Conservation (phyloP, 2,329 filamentous ascomycete genomes). For the Fusarium illudens region DNA sequence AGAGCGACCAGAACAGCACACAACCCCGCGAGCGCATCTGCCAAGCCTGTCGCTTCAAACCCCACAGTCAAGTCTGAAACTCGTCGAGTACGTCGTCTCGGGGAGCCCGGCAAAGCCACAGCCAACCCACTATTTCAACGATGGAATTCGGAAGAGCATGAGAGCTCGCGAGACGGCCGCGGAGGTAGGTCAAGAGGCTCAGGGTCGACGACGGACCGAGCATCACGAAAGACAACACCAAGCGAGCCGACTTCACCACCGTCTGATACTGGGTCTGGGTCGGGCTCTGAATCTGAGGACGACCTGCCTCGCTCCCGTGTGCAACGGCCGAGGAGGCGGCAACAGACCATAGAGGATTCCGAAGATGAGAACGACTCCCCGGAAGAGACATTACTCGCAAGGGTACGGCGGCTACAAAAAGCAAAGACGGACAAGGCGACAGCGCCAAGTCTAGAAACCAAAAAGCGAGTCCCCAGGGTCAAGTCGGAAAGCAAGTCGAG, state of each 20-base stretch:
- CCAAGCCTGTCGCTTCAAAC: conserved; percentile 38
- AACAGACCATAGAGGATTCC: conserved; percentile 28
- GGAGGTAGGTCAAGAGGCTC: not conserved
- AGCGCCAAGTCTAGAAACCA: not conserved
- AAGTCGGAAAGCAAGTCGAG: conserved; percentile 3
- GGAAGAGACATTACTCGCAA: conserved; percentile 29
- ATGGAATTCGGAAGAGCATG: conserved; percentile 42
- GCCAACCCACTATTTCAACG: conserved; percentile 46
- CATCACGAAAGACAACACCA: conserved; percentile 3
- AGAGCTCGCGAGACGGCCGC: not conserved
- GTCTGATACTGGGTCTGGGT: not conserved
- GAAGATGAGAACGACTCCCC: conserved; percentile 32
- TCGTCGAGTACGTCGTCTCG: conserved; percentile 46
- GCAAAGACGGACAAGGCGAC: not conserved
- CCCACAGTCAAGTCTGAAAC: conserved; percentile 35
- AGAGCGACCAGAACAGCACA: conserved; percentile 26
- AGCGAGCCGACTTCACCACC: not conserved
- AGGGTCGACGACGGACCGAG: not conserved
- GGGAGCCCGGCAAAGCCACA: conserved; percentile 28
- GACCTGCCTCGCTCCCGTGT: conserved; percentile 1
- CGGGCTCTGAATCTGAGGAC: conserved; percentile 15
- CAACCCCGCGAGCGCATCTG: conserved; percentile 7
- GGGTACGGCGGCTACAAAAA: conserved; percentile 32
- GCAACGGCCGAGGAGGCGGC: conserved; percentile 13
- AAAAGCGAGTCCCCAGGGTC: not conserved